These are phyloP conservation scores for Diaporthe velutina DNA, from an alignment of 2,329 filamentous ascomycete genomes.

Conservation along the genomic window DNA sequence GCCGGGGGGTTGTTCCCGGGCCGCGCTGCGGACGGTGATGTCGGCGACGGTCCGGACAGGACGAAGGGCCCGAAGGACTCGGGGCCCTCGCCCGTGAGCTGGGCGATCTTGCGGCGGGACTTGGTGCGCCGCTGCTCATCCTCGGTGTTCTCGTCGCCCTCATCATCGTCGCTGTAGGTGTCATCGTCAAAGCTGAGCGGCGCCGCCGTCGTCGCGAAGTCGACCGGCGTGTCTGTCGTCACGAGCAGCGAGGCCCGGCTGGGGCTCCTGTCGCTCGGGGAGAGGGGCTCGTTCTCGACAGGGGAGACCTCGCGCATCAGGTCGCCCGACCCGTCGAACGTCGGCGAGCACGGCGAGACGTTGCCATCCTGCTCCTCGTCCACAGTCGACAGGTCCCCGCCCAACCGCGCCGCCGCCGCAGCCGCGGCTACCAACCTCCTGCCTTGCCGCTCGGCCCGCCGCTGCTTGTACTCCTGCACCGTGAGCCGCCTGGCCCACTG, in stretches of 20 bases:
- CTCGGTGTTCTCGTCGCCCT: not conserved
- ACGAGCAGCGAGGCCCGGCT: not conserved
- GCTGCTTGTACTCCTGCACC: not conserved
- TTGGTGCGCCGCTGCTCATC: not conserved
- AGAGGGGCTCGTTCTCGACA: not conserved
- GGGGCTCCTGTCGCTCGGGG: not conserved
- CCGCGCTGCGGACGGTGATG: too few species aligned
- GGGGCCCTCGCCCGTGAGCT: not conserved
- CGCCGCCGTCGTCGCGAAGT: not conserved
- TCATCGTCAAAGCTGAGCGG: not conserved
- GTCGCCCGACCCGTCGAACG: not conserved
- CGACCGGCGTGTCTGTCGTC: slow-evolving; percentile 1
- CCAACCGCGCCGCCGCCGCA: not conserved
- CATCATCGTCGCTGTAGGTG: slow-evolving; percentile 9
- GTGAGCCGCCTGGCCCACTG: not conserved
- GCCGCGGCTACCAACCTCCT: not conserved
- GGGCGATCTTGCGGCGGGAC: slow-evolving; percentile 6
- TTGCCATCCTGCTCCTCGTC: not conserved
- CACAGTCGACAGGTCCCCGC: not conserved
- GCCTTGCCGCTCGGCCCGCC: not conserved
- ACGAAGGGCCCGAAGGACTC: not conserved
- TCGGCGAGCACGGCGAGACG: not conserved
- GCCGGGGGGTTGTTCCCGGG: not conserved
- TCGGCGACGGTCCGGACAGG: not conserved
- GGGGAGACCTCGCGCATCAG: slow-evolving; percentile 1